phyloP scores from a whole-genome alignment of 139 green algal genomes.

The Asterochloris sp. region DNA sequence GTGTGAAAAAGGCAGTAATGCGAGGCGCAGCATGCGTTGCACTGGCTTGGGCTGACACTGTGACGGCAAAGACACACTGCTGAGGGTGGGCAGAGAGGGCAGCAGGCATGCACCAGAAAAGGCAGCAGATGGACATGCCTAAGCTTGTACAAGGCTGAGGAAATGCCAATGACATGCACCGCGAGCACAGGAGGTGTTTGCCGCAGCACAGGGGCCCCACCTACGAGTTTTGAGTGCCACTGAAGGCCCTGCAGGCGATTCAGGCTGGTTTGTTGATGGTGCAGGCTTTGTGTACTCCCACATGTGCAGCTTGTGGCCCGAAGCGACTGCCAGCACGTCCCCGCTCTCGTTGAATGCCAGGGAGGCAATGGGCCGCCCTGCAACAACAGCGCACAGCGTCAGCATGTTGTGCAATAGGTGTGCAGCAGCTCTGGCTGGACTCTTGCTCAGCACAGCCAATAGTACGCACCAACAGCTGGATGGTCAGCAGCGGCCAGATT shows the following conservation, averaged over 20 bases:
- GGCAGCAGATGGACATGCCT: too few relatives aligned
- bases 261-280: background rate
- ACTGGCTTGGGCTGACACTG: too few relatives aligned
- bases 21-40: too few relatives aligned
- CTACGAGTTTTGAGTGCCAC: slow-evolving; percentile 62
- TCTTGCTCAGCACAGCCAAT: background rate
- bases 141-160: too few relatives aligned
- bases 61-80: too few relatives aligned
- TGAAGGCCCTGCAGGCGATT: background rate
- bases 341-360: slow-evolving; percentile 74
- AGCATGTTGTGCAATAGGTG: background rate
- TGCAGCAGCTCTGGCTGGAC: background rate
- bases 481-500: background rate
- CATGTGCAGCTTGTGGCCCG: slow-evolving; percentile 76
- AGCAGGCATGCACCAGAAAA: too few relatives aligned
- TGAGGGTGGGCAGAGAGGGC: too few relatives aligned
- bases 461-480: background rate
- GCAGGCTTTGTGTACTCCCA: slow-evolving; percentile 60
- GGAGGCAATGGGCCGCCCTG: slow-evolving; percentile 83
- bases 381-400: background rate
- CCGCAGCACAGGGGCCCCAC: too few relatives aligned
- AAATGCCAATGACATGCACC: too few relatives aligned
- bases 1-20: too few relatives aligned
- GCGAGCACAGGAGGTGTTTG: too few relatives aligned
- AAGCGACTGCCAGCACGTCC: slow-evolving; percentile 72